Base-by-base conservation (phyloP, 2,329 filamentous ascomycete genomes). In the Beauveria medogensis region DNA sequence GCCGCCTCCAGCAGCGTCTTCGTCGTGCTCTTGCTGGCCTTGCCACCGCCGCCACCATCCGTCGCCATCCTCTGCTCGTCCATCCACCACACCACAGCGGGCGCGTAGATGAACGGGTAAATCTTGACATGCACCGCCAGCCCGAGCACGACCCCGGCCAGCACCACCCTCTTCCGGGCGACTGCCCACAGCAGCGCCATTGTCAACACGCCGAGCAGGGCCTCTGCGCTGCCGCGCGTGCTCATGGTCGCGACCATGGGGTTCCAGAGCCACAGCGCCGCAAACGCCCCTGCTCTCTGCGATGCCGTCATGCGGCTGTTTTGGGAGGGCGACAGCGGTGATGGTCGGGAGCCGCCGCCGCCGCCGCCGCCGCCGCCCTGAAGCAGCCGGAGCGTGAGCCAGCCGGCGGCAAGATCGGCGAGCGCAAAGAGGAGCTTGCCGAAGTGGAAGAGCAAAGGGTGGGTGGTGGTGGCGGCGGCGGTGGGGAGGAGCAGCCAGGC, bases 221-320 rank as follows among this genome's bases (percentile, higher is more conserved):
- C 94, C 74, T 99, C 94, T 0, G 92, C 94, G 75, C 92, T 97
- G 16, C 94, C 94, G 54, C 94, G 81, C 14, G 94, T 97, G 74
- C 91, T 96, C 69, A 99, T 99, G 43, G 92, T 91, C 0, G 94
- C 94, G 10, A 97, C 94, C 92, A 99, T 97, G 0, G 94, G 94
- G 69, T 99, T 99, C 70, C 97, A 81, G 63, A 97, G 77, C 94
- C 94, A 99, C 44, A 97, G 88, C 65, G 87, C 86, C 1, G 92
- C 89, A 68, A 90, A 97, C 63, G 83, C 85, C 63, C 92, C 78
- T 1, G 91, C 91, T 1, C 78, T 73, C 22, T 77, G 75, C 8
- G 72, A 34, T 14, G 10, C 69, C 2, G 74, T 67, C 77, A 87
- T 82, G 43, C 76, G 10, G 30, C 5, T 14, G 5, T 34, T 14